These are phyloP conservation scores for Pseudisothecium myosuroides DNA, from an alignment of 225 moss, liverwort and hornwort genomes.

Conservation along the genomic window DNA sequence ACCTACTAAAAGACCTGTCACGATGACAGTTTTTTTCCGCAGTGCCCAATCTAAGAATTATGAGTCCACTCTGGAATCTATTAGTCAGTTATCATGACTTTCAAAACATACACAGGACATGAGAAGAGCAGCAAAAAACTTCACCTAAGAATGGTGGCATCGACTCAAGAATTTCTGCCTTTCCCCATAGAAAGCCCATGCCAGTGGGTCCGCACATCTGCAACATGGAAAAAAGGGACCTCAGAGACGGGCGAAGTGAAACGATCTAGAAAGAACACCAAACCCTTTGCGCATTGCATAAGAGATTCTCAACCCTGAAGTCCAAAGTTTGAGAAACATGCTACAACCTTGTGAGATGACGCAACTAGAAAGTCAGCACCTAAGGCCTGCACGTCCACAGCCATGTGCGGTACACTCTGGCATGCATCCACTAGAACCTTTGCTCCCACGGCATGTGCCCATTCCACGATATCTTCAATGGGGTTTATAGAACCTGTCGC, in stretches of 20 bases:
- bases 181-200: slow-evolving; percentile 76
- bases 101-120: not conserved
- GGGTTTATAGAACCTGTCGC: slow-evolving; percentile 65
- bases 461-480: slow-evolving; percentile 55
- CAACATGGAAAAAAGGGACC: not conserved
- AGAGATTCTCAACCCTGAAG: not conserved
- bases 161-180: slow-evolving; percentile 53
- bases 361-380: slow-evolving; percentile 87
- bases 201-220: slow-evolving; percentile 99
- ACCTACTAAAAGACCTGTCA: not conserved
- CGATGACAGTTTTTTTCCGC: not conserved
- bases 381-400: slow-evolving; percentile 78
- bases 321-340: not conserved
- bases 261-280: not conserved
- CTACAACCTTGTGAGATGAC: slow-evolving; percentile 83
- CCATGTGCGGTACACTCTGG: slow-evolving; percentile 94
- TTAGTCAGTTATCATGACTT: not conserved
- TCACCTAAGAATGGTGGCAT: slow-evolving; percentile 92
- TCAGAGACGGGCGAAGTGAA: not conserved
- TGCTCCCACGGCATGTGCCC: slow-evolving; percentile 79
- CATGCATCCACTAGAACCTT: slow-evolving; percentile 90
- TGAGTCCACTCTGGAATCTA: not conserved
- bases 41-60: not conserved
- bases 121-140: not conserved
- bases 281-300: not conserved